Base-by-base conservation (phyloP, 306 rosid species). In the Cicer arietinum region DNA sequence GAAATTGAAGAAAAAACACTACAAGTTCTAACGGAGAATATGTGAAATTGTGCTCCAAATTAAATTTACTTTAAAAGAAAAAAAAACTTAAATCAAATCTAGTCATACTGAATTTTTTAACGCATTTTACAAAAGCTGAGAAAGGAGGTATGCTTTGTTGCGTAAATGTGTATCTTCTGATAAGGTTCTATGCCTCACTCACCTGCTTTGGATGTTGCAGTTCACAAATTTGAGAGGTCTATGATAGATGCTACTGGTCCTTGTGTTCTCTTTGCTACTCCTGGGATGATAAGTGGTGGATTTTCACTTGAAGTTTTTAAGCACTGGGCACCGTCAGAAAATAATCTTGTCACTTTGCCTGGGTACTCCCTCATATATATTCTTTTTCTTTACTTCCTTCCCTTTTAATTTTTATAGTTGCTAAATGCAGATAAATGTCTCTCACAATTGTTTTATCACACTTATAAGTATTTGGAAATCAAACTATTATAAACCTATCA, bases 221-320 rank as follows among this genome's bases (percentile, higher is more conserved):
- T 90, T 80, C 89, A 82, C 74, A 80, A 85, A n/a, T 94, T 90
- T 74, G 96, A 94, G 8, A 85, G 94, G 50, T 90, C 96, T 50
- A 88, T 91, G 96, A 77, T 91, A 14, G 78, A 90, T 74, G 87
- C 88, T 65, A 89, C 94, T 84, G 98, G 98, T 78, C 93, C 98
- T 68, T 94, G 98, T 85, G 96, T 91, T 85, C 96, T 94, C 80
- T 94, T 94, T 53, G 97, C 98, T 67, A 90, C 97, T n/a, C 98
- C 98, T 54, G 97, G 97, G 85, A 91, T 89, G 98, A 79, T 94
- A 73, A 82, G 84, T 80, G 93, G 96, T 47, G 98, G 98, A 57
- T 90, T 91, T 86, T 94, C 98, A 20, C 91, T 91, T 14, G 98
- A 94, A 80, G 94, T 85, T 81, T 94, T 94, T 71, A 91, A 91